Conservation (phyloP, 2,329 filamentous ascomycete genomes). For the Capronia americana region DNA sequence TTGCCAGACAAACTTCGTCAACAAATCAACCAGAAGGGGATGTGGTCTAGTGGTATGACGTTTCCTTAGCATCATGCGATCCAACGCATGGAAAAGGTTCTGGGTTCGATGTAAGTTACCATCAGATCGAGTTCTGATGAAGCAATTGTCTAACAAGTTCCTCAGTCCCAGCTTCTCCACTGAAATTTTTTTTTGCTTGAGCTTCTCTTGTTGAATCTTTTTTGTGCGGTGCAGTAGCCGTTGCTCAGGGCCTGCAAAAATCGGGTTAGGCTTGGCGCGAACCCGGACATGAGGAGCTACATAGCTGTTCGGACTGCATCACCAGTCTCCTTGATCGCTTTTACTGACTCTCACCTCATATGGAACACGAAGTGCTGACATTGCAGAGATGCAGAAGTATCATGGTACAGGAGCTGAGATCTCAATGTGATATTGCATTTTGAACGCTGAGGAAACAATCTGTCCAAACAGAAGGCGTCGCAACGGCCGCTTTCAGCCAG, state of each 20-base stretch:
- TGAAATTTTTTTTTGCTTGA: not conserved
- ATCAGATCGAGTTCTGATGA: not conserved
- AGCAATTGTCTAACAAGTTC: not conserved
- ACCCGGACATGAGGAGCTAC: not conserved
- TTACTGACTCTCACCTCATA: not conserved
- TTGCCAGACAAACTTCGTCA: not conserved
- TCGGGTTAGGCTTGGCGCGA: not conserved
- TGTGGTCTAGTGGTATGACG: conserved; percentile 10
- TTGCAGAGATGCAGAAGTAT: not conserved
- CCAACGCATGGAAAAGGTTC: conserved; percentile 6
- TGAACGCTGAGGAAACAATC: not conserved
- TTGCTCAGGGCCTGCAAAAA: not conserved
- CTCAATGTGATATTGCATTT: not conserved
- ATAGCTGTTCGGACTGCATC: not conserved
- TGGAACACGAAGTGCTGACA: not conserved
- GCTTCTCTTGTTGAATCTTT: too few species aligned
- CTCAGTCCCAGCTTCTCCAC: conserved; percentile 5
- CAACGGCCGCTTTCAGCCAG: not conserved
- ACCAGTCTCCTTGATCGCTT: not conserved
- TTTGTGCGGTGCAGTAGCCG: too few species aligned
- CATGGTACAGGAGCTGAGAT: not conserved
- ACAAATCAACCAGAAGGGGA: not conserved
- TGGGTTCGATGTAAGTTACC: not conserved
- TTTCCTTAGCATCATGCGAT: conserved; percentile 8
- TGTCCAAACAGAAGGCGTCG: not conserved